Percentiles rank a stretch among this genome's conserved stretches.
These are phyloP conservation scores for Scutellaria barbata DNA, from an alignment of 257 asterid species.

Conservation along the genomic window DNA sequence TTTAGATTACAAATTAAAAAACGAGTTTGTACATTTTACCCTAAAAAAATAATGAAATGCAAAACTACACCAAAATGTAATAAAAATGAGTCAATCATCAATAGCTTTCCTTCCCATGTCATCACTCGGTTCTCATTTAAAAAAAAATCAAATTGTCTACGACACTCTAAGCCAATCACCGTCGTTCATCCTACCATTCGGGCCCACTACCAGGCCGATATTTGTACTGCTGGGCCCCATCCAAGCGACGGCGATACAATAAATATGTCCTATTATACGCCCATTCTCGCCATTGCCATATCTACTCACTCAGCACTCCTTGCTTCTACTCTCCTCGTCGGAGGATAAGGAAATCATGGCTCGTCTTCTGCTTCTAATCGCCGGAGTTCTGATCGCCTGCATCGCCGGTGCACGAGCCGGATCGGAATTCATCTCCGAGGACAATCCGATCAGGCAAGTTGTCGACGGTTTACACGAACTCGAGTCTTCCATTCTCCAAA, in stretches of 20 bases:
- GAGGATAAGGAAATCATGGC: slow-evolving; percentile 44
- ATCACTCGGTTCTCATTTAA: background rate
- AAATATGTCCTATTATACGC: background rate
- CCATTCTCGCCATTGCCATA: background rate
- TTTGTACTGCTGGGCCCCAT: slow-evolving; percentile 27
- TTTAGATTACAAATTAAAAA: no score
- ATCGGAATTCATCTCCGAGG: slow-evolving; percentile 46
- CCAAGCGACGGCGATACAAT: slow-evolving; percentile 3
- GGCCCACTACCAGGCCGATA: slow-evolving; percentile 26
- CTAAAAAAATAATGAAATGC: no score
- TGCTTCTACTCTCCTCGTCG: slow-evolving; percentile 16
- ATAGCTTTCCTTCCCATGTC: background rate
- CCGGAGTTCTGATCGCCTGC: slow-evolving; percentile 51
- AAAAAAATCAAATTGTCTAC: background rate
- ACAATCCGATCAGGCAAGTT: slow-evolving; percentile 90
- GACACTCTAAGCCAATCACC: slow-evolving; percentile 27
- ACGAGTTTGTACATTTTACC: no score
- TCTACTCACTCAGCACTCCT: slow-evolving; percentile 23
- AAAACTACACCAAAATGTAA: no score
- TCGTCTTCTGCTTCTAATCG: slow-evolving; percentile 42
- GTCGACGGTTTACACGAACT: slow-evolving; percentile 72
- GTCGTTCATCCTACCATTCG: background rate
- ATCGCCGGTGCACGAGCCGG: slow-evolving; percentile 41
- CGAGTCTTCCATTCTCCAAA: slow-evolving; percentile 55
- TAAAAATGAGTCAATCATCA: background rate